These are phyloP conservation scores for Ceratocystis cubensis DNA, from an alignment of 2,329 filamentous ascomycete species.

Conservation along the genomic window DNA sequence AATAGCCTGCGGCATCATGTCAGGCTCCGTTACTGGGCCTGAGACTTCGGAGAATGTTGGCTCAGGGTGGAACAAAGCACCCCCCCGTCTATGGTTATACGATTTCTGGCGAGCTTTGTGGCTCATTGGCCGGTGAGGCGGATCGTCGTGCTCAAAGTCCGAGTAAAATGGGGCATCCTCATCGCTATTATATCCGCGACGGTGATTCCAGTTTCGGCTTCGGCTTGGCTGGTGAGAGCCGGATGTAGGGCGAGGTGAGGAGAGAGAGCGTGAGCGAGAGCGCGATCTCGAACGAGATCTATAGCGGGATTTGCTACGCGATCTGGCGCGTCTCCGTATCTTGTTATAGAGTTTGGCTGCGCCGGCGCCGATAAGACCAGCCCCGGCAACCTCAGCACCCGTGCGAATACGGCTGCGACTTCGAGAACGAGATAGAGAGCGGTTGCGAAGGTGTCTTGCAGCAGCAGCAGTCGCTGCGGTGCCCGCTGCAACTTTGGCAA, in stretches of 20 bases:
- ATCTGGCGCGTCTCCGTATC: slow-evolving; percentile 37
- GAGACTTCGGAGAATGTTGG: slow-evolving; percentile 19
- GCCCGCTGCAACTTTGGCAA: slow-evolving; percentile 46
- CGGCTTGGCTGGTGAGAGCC: not conserved
- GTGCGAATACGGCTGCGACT: slow-evolving; percentile 29
- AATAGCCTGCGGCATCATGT: not conserved
- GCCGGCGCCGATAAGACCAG: slow-evolving; percentile 47
- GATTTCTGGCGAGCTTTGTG: not conserved
- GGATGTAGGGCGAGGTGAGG: slow-evolving; percentile 17
- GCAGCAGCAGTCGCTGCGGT: slow-evolving; percentile 46
- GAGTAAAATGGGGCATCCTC: not conserved
- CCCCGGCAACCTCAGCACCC: slow-evolving; percentile 49
- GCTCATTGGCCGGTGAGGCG: not conserved
- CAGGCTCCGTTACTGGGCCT: slow-evolving; percentile 12
- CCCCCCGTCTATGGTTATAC: not conserved
- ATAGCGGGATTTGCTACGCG: slow-evolving; percentile 38
- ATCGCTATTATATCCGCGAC: not conserved
- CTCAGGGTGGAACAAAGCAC: not conserved
- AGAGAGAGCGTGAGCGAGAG: slow-evolving; percentile 22
- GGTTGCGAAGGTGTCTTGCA: slow-evolving; percentile 42
- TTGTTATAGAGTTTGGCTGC: slow-evolving; percentile 50
- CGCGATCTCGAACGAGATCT: slow-evolving; percentile 26
- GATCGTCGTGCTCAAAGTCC: not conserved
- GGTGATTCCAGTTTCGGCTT: not conserved
- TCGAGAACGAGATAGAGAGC: slow-evolving; percentile 30